A percentile compares a stretch with the other conserved stretches of the same genome.
phyloP scores from a whole-genome alignment of 225 moss, liverwort and hornwort species.

The Thuidium tamariscinum region DNA sequence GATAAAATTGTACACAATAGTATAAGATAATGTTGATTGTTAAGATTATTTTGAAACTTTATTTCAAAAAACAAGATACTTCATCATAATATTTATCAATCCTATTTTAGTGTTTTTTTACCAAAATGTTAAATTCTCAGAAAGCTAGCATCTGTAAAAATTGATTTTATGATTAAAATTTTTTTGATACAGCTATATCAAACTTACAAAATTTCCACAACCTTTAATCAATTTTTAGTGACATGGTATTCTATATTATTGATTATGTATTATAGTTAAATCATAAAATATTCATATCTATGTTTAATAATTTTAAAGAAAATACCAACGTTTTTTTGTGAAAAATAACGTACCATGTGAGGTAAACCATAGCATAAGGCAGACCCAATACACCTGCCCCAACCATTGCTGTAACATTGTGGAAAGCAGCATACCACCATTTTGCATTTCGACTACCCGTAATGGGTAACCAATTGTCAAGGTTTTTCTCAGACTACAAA shows the following conservation, averaged over 20 bases:
- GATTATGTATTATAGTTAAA: background rate
- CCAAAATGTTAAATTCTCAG: no score
- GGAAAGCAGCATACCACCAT: background rate
- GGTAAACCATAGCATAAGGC: background rate
- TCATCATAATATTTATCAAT: background rate
- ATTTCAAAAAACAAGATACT: background rate
- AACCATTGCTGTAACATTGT: background rate
- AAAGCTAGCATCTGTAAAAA: background rate
- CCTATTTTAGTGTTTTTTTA: no score
- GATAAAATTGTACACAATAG: background rate
- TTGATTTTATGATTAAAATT: no score
- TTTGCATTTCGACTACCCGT: background rate
- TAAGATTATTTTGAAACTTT: background rate
- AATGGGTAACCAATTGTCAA: background rate
- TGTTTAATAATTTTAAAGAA: background rate
- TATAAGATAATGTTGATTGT: background rate
- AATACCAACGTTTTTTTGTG: no score
- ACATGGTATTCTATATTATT: no score
- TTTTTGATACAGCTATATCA: no score
- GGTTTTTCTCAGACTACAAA: background rate
- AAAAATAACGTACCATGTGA: background rate
- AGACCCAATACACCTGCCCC: background rate
- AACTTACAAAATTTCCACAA: background rate
- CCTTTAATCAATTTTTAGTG: background rate
- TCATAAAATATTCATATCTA: background rate